phyloP scores from a whole-genome alignment of 2,329 filamentous ascomycete species.

The Epichloe festucae region DNA sequence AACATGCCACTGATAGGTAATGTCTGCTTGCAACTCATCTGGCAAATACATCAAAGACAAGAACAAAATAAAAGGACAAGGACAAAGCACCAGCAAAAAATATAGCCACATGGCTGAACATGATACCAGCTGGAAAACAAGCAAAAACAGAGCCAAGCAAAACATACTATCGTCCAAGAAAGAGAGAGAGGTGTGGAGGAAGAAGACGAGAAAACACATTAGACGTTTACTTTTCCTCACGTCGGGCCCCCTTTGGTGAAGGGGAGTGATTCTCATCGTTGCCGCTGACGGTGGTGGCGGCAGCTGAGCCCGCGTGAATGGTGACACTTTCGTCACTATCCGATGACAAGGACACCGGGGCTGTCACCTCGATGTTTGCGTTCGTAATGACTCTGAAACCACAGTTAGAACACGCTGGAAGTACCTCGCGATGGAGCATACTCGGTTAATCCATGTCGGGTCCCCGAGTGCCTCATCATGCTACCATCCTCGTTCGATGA shows the following conservation, averaged over 20 bases:
- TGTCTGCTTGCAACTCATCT: conserved; percentile 10
- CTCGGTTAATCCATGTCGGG: conserved; percentile 22
- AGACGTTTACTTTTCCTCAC: conserved; percentile 16
- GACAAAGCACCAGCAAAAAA: conserved; percentile 3
- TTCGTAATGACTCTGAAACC: conserved; percentile 24
- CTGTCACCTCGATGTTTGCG: conserved; percentile 26
- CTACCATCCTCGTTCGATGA: conserved; percentile 17
- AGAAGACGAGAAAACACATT: not conserved
- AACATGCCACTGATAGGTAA: conserved; percentile 22
- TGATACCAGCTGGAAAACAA: conserved; percentile 5
- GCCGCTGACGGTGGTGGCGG: conserved; percentile 18
- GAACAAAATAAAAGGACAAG: conserved; percentile 8
- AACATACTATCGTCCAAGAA: conserved; percentile 7
- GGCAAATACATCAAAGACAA: conserved; percentile 6
- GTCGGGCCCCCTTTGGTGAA: conserved; percentile 27
- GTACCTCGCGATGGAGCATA: conserved; percentile 18
- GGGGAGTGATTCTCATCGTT: conserved; percentile 38
- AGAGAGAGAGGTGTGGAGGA: not conserved
- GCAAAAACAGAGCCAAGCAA: conserved; percentile 6
- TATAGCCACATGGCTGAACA: conserved; percentile 8
- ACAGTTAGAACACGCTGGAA: conserved; percentile 20
- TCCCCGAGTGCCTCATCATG: conserved; percentile 17
- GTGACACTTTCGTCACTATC: conserved; percentile 42
- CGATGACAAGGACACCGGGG: conserved; percentile 29
- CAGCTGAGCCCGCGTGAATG: conserved; percentile 37